These are phyloP conservation scores for Protea cynaroides DNA, from an alignment of 164 flowering plant species.

Conservation along the genomic window DNA sequence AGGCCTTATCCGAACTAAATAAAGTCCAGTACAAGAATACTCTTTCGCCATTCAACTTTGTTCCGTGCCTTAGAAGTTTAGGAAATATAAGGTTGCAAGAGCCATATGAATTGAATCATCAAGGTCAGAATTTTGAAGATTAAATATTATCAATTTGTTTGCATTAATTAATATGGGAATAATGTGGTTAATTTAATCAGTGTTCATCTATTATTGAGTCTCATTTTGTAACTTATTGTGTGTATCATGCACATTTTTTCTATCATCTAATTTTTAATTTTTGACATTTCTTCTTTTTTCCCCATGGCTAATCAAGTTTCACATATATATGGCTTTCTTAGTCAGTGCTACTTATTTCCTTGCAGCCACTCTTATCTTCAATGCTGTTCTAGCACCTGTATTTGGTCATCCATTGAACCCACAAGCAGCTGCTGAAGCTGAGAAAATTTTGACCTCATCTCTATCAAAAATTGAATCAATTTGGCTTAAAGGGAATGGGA, in stretches of 20 bases:
- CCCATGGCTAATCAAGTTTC: background rate
- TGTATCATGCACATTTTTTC: background rate
- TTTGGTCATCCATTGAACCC: slow-evolving; percentile 55
- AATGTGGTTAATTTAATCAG: background rate
- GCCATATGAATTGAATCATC: background rate
- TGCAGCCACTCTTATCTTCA: slow-evolving; percentile 47
- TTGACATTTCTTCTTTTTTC: background rate
- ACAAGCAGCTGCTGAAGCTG: slow-evolving; percentile 57
- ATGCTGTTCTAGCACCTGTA: slow-evolving; percentile 47
- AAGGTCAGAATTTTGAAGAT: background rate
- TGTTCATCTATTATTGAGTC: background rate
- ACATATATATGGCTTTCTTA: slow-evolving; percentile 5
- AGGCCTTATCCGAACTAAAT: too few relatives aligned
- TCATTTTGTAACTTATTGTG: background rate
- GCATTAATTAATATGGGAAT: background rate
- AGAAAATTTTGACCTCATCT: slow-evolving; percentile 44
- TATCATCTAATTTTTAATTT: background rate
- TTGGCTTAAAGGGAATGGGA: slow-evolving; percentile 69
- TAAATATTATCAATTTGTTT: background rate
- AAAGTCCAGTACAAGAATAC: too few relatives aligned
- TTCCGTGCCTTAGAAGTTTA: background rate
- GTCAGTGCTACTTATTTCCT: background rate
- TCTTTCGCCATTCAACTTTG: too few relatives aligned
- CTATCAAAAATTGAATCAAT: slow-evolving; percentile 55
- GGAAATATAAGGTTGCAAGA: background rate